Evolutionary conservation across 2,329 filamentous ascomycete genomes (phyloP), one percentile per base, ranked within the genome.

Genomic region (Aciculosporium take): DNA sequence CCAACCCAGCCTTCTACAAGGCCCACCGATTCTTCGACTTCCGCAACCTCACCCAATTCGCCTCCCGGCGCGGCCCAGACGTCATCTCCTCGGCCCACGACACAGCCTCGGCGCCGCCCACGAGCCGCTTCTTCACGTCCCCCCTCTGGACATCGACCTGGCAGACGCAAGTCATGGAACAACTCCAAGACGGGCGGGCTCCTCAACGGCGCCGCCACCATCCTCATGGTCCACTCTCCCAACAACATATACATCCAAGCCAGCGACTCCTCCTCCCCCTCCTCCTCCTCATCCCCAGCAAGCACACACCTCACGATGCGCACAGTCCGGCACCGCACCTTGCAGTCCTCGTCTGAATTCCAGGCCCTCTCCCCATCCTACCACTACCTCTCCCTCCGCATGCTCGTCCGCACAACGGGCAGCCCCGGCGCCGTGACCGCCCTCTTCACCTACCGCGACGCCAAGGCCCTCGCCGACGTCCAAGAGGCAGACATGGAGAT

Each of bases 11-110:
- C 32, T 72, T 64, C 55, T 72, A 67, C 49, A 54, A 58, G 15
- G 54, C 58, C 15, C 70, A 69, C 51, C 49, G 54, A 29, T 72
- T 73, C 56, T 69, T 66, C 48, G 69, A 73, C 53, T 73, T 71
- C 47, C 58, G 69, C 35, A 55, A 53, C 30, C 60, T 69, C 17
- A 32, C 53, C 2, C 48, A 65, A 20, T 62, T 67, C 41, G 65
- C 62, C 3, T 48, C 25, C 17, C 21, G 17, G 4, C 13, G 52
- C 35, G 56, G 62, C 7, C 61, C 65, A 1, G 39, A 50, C 7
- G 48, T 56, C 34, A 48, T 65, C 37, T 37, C 42, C 5, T 53
- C 59, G 42, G 34, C 46, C n/a, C 45, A 52, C 4, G 43, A 50
- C 24, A 60, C 51, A 44, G 39, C 56, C 39, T 52, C 3, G 60